These are phyloP conservation scores for Acorus calamus DNA, from an alignment of 106 monocot species.

Conservation along the genomic window DNA sequence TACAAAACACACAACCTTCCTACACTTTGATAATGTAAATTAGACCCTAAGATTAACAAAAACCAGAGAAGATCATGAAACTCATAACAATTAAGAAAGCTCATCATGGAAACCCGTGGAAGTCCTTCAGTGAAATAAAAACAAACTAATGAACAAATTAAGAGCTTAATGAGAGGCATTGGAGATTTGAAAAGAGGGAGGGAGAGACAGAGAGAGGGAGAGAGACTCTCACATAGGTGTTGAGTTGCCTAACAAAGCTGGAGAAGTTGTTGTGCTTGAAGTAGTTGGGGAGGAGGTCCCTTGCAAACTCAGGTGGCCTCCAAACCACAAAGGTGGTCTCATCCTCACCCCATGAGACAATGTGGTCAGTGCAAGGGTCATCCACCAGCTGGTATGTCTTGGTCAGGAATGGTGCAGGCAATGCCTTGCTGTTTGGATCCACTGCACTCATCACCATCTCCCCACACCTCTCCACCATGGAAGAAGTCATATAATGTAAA, in stretches of 20 bases:
- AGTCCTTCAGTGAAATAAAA: no score
- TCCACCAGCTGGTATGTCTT: conserved; percentile 89
- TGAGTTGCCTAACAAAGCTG: conserved; percentile 91
- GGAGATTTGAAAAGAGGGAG: neutral
- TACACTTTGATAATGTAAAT: no score
- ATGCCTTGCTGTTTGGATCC: conserved; percentile 42
- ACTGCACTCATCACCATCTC: conserved; percentile 32
- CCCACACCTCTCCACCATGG: conserved; percentile 39
- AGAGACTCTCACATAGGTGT: conserved; percentile 65
- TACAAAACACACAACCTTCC: no score
- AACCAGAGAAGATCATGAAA: no score
- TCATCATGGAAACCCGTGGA: no score
- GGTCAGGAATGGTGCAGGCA: conserved; percentile 80
- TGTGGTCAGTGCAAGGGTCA: conserved; percentile 69
- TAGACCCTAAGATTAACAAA: no score
- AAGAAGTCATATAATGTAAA: no score
- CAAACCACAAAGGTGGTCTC: conserved; percentile 75
- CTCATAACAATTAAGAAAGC: no score
- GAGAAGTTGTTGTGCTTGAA: conserved; percentile 99
- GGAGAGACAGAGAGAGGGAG: no score
- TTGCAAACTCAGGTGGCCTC: conserved; percentile 77
- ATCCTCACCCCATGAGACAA: conserved; percentile 91
- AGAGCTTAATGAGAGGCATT: no score
- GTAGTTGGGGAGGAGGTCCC: conserved; percentile 82
- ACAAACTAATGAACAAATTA: no score